These are phyloP conservation scores for Mycena capillaripes DNA, from an alignment of 768 basidiomycete species.

Conservation along the genomic window DNA sequence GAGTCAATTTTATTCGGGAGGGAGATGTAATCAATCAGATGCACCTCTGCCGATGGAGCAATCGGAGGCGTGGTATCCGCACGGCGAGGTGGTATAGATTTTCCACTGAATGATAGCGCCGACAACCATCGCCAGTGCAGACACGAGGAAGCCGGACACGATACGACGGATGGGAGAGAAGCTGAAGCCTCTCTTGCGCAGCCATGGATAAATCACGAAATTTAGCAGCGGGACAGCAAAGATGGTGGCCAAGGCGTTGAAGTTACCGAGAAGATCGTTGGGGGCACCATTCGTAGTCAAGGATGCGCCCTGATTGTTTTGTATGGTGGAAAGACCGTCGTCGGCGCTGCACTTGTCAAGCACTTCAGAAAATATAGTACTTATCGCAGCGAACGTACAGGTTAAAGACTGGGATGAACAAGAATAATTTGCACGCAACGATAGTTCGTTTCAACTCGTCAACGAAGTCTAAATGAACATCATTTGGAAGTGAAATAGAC, in stretches of 20 bases:
- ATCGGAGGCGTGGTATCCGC: slow-evolving; percentile 39
- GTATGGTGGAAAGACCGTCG: slow-evolving; percentile 44
- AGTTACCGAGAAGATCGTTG: slow-evolving; percentile 49
- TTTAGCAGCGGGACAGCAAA: slow-evolving; percentile 46
- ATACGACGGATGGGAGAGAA: slow-evolving; percentile 47
- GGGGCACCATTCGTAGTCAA: slow-evolving; percentile 48
- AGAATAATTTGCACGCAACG: slow-evolving; percentile 49
- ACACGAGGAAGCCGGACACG: slow-evolving; percentile 38
- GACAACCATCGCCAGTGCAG: slow-evolving; percentile 36
- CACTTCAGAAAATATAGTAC: slow-evolving; percentile 14
- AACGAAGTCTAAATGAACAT: slow-evolving; percentile 41
- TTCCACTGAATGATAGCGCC: slow-evolving; percentile 44
- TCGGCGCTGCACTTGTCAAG: too few species aligned
- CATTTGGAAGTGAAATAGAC: not conserved
- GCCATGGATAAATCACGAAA: slow-evolving; percentile 45
- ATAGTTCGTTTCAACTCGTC: slow-evolving; percentile 50
- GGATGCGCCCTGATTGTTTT: slow-evolving; percentile 45
- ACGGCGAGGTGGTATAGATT: slow-evolving; percentile 42
- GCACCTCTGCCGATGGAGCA: slow-evolving; percentile 41
- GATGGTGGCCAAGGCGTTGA: slow-evolving; percentile 50
- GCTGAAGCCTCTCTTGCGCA: slow-evolving; percentile 46
- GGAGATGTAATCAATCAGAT: too few species aligned
- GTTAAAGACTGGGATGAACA: slow-evolving; percentile 47
- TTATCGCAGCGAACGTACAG: slow-evolving; percentile 23
- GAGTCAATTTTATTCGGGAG: too few species aligned